Base-by-base conservation (phyloP, 495 filamentous ascomycete species). In the Neurospora sublineolata region DNA sequence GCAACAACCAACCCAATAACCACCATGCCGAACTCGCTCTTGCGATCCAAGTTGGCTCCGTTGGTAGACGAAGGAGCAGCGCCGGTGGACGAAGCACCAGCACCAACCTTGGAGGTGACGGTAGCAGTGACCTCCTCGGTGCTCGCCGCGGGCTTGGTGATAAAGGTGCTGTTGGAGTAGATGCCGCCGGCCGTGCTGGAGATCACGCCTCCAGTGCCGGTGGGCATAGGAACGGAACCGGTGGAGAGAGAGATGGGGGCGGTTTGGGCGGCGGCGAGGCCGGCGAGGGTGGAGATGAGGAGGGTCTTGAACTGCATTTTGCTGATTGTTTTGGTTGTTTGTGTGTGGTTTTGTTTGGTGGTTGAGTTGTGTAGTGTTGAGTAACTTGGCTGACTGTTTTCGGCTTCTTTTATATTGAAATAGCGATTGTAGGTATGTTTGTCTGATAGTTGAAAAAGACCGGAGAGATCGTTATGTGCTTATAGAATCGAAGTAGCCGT, bases 221-320 rank as follows among this genome's bases (percentile, higher is more conserved):
- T 69, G 68, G 23, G 37, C 37, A 52, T 9, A 11, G 68, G 38
- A 27, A 20, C 18, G 18, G 38, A 16, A 46, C 68, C 68, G 68
- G 68, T 69, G 20, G 27, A 52, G n/a, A 69, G 68, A 30, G 37
- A 4, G 68, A 46, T 38, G 41, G 68, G 38, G 23, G 38, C 23
- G 27, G 68, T 71, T 38, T 69, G 68, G 12, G 72, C 70, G 10
- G 75, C 60, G 68, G 76, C 73, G 11, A 76, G 23, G 73, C 44
- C 72, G 33, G 74, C 42, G 58, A 79, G 71, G 69, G 75, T 71
- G 11, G 78, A 72, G 69, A 80, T 41, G 71, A 79, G 8, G 71
- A 79, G 68, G 37, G 72, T 39, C 67, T 75, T 74, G 73, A 75
- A 38, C 38, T 79, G 74, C 78, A 80, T 80, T 37, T 69, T 46